Evolutionary conservation across 2,329 filamentous ascomycete genomes (phyloP).

Genomic region (Ceratocystis harringtonii): DNA sequence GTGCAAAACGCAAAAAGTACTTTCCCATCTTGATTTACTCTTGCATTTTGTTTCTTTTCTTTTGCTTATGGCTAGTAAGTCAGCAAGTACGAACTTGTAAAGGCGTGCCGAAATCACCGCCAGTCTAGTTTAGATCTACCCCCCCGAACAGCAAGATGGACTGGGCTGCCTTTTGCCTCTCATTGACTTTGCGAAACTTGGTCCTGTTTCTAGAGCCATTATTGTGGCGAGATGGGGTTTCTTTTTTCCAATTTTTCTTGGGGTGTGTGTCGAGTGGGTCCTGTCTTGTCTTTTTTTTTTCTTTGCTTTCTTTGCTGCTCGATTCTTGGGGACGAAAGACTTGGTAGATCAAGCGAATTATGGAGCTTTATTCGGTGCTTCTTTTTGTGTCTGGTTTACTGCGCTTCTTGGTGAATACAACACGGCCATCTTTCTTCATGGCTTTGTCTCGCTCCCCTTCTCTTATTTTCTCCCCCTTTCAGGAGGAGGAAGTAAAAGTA

Average conservation of each 20-base stretch:
- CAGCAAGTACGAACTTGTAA: background rate
- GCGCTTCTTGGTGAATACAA: background rate
- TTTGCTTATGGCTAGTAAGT: background rate
- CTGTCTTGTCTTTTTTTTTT: background rate
- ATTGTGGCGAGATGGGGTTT: background rate
- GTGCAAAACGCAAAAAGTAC: background rate
- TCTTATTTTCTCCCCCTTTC: background rate
- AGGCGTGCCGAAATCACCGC: background rate
- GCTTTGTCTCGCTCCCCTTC: background rate
- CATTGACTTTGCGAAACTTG: background rate
- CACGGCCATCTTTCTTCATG: background rate
- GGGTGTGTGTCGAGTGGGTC: background rate
- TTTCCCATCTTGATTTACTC: background rate
- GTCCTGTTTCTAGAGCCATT: background rate
- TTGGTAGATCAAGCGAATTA: background rate
- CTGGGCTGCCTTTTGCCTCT: background rate
- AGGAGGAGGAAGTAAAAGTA: background rate
- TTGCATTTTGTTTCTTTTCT: background rate
- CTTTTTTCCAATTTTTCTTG: background rate
- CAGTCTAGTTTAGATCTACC: background rate
- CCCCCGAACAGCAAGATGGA: background rate
- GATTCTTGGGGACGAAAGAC: background rate
- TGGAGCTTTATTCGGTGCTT: slow-evolving; percentile 1
- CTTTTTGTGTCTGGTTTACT: background rate
- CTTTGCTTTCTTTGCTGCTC: background rate